Evolutionary conservation across 1,284 basidiomycete species (phyloP), one percentile per base, ranked within the genome.

Genomic region (Phenoliferia sp.): DNA sequence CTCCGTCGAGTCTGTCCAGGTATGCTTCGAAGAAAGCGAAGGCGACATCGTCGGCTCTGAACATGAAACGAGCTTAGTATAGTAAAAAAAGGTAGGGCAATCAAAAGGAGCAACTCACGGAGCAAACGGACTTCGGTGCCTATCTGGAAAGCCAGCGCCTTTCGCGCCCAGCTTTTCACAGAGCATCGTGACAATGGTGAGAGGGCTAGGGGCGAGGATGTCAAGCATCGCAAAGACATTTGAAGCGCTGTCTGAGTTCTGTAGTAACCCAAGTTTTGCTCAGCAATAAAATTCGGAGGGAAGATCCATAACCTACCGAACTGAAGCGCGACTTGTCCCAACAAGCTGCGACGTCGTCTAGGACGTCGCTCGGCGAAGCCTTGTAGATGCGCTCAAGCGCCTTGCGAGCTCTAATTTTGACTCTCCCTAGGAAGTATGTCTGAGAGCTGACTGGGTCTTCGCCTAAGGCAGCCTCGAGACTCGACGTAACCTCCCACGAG

Each of bases 1-100:
- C 90, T 1, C 91, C 90, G 78, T 98, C 94, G 59, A 99, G 80
- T 7, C 88, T 85, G 28, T 81, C 80, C n/a, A 96, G 79, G 76
- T 98, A 98, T 65, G 87, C 86, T 74, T 97, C 93, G 39, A 98
- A 82, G 79, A 98, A 98, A 48, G 83, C 85, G 81, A 93, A 92
- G 28, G 93, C 16, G 4, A 44, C 26, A 3, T 59, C 61, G 32
- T 62, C 63, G 26, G 63, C 26, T 9, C 65, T 71, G n/a, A 28
- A 22, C 3, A 59, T 57, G 9, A 52, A 1, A 67, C 69, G 55
- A n/a, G n/a, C n/a, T n/a, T n/a, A n/a, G n/a, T n/a, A 26, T 3
- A 35, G 34, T 7, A 44, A 39, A 7, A 31, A 3, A 10, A 39
- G 34, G 7, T 60, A 19, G 29, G 7, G 12, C 34, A n/a, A 36